Percentiles rank a stretch among this genome's conserved stretches.
Evolutionary conservation across 2,329 filamentous ascomycete genomes (phyloP).

Genomic region (Coniochaeta prunicola): DNA sequence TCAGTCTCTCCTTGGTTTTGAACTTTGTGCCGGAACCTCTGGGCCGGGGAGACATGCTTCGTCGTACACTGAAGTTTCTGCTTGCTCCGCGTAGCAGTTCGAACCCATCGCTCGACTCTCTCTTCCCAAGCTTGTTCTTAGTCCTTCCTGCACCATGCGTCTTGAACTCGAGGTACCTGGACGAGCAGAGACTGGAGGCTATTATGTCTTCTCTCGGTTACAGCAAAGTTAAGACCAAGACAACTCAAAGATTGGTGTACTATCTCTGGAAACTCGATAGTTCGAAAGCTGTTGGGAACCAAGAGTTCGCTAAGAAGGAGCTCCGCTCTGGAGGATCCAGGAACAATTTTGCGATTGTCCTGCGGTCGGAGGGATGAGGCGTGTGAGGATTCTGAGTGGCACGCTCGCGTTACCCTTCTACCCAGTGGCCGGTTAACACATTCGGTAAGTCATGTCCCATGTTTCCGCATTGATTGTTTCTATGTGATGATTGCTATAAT

Average conservation of each 20-base stretch:
- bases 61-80: conserved; percentile 66
- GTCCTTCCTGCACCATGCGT: conserved; percentile 86
- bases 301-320: conserved; percentile 63
- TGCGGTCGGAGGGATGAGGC: conserved; percentile 29
- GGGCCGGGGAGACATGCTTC: conserved; percentile 77
- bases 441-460: background rate
- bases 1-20: conserved; percentile 85
- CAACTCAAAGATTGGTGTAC: conserved; percentile 78
- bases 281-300: conserved; percentile 10
- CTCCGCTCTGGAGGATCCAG: conserved; percentile 66
- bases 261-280: conserved; percentile 65
- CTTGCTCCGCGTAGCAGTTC: conserved; percentile 20
- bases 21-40: conserved; percentile 83
- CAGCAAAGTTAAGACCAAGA: conserved; percentile 55
- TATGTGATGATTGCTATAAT: background rate
- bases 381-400: background rate
- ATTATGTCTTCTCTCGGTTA: conserved; percentile 81
- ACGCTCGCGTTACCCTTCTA: background rate
- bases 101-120: conserved; percentile 13
- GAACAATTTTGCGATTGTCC: conserved; percentile 86
- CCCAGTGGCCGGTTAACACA: background rate
- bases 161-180: conserved; percentile 83
- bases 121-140: conserved; percentile 71
- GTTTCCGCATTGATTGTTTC: background rate
- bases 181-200: conserved; percentile 56